Evolutionary conservation across 768 basidiomycete species (phyloP), one percentile per base, ranked within the genome.

Genomic region (Butyriboletus loyo): DNA sequence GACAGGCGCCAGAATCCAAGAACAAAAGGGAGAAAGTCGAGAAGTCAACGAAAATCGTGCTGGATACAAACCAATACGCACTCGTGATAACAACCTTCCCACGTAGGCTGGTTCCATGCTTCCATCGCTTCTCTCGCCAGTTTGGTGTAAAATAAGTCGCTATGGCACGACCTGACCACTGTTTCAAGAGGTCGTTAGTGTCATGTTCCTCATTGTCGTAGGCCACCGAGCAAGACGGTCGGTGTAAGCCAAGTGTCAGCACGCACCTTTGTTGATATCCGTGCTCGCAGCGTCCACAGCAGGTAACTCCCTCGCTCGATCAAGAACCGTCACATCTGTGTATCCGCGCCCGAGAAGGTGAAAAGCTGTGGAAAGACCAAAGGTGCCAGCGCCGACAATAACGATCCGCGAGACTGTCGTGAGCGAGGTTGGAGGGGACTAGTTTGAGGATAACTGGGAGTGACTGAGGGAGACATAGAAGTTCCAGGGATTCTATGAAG

Each of bases 361-460:
- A 58, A 84, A 79, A 2, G 92, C 94, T 0, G 94, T 89, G 17
- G 92, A 94, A 45, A 91, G 73, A 7, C 94, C 94, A 66, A 95
- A 95, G 57, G 85, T 85, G 5, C 92, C 92, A 36, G 89, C 85
- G 25, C 92, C 92, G 38, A 92, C 75, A 54, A 94, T 85, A 47
- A 92, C 62, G 40, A 68, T 54, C 35, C 45, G 58, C 5, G 66
- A 61, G 34, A 53, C 10, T n/a, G 42, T 52, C 41, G 49, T 38
- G 32, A 60, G 48, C 5, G 36, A 28, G 34, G n/a, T 25, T 19
- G 21, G 8, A 35, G 38, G 9, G 32, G 8, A 30, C 27, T 9
- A 7, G 43, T 1, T 27, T 13, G 47, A 35, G 28, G 21, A 24
- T 34, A 37, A 35, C 1, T 40, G 22, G 28, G 54, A 11, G 13